phyloP scores from a whole-genome alignment of 2,329 filamentous ascomycete genomes.

The Aspergillus sp. region DNA sequence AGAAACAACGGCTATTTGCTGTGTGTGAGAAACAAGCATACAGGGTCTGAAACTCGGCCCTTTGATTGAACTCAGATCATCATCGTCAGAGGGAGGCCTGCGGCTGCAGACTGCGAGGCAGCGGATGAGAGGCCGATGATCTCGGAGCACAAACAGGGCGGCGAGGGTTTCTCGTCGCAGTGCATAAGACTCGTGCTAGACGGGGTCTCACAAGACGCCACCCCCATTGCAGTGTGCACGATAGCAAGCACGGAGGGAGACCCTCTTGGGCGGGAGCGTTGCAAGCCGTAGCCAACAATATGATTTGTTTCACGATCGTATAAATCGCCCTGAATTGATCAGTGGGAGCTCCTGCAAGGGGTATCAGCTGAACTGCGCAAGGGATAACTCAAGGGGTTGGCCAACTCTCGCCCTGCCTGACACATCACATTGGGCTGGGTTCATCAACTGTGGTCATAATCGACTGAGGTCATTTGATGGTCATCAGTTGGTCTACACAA shows the following conservation, averaged over 20 bases:
- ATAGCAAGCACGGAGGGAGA: background rate
- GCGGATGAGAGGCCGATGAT: background rate
- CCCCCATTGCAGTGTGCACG: background rate
- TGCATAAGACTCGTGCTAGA: background rate
- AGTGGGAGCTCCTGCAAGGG: conserved; percentile 8
- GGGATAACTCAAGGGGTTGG: conserved; percentile 14
- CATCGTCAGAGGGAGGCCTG: background rate
- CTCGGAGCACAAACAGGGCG: background rate
- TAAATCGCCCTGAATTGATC: background rate
- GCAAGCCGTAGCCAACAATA: background rate
- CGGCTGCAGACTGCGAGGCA: background rate
- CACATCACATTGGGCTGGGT: conserved; percentile 1
- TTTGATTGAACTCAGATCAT: background rate
- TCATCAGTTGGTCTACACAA: background rate
- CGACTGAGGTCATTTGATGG: background rate
- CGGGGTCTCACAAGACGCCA: background rate
- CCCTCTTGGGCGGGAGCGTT: background rate
- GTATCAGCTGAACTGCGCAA: background rate
- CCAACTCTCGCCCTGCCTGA: background rate
- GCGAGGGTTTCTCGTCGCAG: background rate
- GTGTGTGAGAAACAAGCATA: conserved; percentile 4
- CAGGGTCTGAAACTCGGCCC: background rate
- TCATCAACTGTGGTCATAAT: background rate
- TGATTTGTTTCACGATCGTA: background rate
- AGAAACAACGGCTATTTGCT: conserved; percentile 4